Conservation (phyloP, 225 moss, liverwort and hornwort species). For the Bryum argenteum region DNA sequence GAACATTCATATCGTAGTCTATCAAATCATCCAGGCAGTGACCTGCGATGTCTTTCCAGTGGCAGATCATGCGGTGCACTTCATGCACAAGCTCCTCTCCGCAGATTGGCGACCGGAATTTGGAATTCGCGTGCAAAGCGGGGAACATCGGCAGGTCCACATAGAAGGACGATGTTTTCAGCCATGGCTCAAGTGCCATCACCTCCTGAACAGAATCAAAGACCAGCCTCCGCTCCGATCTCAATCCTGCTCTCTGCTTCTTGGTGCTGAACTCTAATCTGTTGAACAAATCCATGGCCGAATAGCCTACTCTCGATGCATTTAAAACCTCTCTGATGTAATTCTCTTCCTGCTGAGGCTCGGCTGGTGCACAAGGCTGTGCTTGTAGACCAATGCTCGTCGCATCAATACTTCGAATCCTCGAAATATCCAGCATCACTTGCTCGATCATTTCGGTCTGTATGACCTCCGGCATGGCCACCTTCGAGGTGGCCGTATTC, state of each 20-base stretch:
- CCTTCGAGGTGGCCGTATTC: slow-evolving; percentile 2
- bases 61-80: slow-evolving; percentile 65
- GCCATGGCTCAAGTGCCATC: slow-evolving; percentile 48
- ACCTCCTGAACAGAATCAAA: slow-evolving; percentile 74
- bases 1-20: slow-evolving; percentile 80
- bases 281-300: slow-evolving; percentile 47
- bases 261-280: slow-evolving; percentile 53
- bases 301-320: slow-evolving; percentile 34
- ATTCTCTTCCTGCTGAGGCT: slow-evolving; percentile 60
- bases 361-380: slow-evolving; percentile 12
- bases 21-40: slow-evolving; percentile 76
- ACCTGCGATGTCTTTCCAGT: slow-evolving; percentile 64
- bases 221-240: slow-evolving; percentile 62
- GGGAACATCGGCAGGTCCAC: slow-evolving; percentile 49
- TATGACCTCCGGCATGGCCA: slow-evolving; percentile 25
- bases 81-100: slow-evolving; percentile 68
- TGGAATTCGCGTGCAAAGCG: slow-evolving; percentile 42
- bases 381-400: slow-evolving; percentile 43
- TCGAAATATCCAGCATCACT: slow-evolving; percentile 73
- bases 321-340: slow-evolving; percentile 61
- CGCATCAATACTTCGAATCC: slow-evolving; percentile 65
- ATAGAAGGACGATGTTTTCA: slow-evolving; percentile 42
- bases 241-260: slow-evolving; percentile 1
- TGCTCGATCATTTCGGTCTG: slow-evolving; percentile 70
- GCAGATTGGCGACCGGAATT: slow-evolving; percentile 41